Conservation (phyloP, 78 protist genomes). For the Polysphondylium violaceum region DNA sequence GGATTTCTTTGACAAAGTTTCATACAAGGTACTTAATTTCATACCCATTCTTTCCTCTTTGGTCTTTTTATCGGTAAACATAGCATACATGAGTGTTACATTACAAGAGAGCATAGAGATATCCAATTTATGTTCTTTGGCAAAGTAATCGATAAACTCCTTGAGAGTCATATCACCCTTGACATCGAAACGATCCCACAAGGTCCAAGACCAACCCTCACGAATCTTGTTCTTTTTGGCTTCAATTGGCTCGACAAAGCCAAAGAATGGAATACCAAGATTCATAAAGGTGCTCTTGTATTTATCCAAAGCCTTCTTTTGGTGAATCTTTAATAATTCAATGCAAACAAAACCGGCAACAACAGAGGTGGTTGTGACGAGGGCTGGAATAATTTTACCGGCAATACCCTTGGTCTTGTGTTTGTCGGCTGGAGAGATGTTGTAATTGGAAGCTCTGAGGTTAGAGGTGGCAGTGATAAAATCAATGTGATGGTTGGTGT, state of each 20-base stretch:
- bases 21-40: conserved; percentile 24
- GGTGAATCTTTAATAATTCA: conserved; percentile 93
- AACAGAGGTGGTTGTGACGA: conserved; percentile 99
- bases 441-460: conserved; percentile 98
- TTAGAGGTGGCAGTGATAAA: conserved; percentile 97
- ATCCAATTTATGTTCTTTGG: conserved; percentile 79
- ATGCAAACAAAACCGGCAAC: conserved; percentile 94
- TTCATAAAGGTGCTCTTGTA: conserved; percentile 96
- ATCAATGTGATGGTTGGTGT: conserved; percentile 99
- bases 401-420: conserved; percentile 96
- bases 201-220: conserved; percentile 81
- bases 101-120: conserved; percentile 89
- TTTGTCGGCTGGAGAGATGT: conserved; percentile 89
- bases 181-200: conserved; percentile 93
- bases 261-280: conserved; percentile 97
- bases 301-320: conserved; percentile 82
- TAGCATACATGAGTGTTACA: conserved; percentile 80
- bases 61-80: conserved; percentile 61
- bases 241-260: conserved; percentile 95
- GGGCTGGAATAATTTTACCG: conserved; percentile 99
- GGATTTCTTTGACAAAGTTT: conserved; percentile 59
- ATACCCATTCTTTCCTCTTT: conserved; percentile 53
- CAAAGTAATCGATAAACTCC: conserved; percentile 68
- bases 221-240: conserved; percentile 86
- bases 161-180: conserved; percentile 83